A percentile compares a stretch with the other conserved stretches of the same genome.
Conservation (phyloP, 192 early-diverging fungal genomes). For the Dissophora globulifera region DNA sequence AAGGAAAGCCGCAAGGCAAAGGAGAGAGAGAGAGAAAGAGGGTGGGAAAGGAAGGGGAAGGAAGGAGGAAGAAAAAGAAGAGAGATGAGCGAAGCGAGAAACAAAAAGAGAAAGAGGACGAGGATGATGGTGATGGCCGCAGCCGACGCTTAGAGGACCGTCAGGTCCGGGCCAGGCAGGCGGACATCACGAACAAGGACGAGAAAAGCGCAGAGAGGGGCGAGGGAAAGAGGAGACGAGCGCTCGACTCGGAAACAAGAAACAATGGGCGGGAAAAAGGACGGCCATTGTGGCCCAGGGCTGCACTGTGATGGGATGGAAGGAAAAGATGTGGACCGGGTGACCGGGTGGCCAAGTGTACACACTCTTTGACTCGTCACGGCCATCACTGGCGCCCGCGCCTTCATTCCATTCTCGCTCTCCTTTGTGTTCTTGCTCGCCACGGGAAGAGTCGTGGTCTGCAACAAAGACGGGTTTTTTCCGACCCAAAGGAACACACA, state of each 20-base stretch:
- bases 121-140: no score
- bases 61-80: background rate
- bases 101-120: background rate
- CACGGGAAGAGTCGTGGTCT: no score
- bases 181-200: background rate
- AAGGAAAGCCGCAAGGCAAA: background rate
- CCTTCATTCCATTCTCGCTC: no score
- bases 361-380: no score
- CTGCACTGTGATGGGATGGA: no score
- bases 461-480: no score
- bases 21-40: background rate
- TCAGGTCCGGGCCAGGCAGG: background rate
- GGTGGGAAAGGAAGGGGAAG: background rate
- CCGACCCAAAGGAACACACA: no score
- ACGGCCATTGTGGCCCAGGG: background rate
- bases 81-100: slow-evolving; percentile 2
- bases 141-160: background rate
- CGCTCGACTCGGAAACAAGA: background rate
- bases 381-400: no score
- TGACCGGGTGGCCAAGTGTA: no score
- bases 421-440: no score
- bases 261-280: slow-evolving; percentile 8
- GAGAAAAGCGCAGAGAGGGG: background rate
- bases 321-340: no score
- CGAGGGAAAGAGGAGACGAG: background rate